A percentile compares a stretch with the other conserved stretches of the same genome.
These are phyloP conservation scores for Xeromyces bisporus DNA, from an alignment of 495 filamentous ascomycete species.

Conservation along the genomic window DNA sequence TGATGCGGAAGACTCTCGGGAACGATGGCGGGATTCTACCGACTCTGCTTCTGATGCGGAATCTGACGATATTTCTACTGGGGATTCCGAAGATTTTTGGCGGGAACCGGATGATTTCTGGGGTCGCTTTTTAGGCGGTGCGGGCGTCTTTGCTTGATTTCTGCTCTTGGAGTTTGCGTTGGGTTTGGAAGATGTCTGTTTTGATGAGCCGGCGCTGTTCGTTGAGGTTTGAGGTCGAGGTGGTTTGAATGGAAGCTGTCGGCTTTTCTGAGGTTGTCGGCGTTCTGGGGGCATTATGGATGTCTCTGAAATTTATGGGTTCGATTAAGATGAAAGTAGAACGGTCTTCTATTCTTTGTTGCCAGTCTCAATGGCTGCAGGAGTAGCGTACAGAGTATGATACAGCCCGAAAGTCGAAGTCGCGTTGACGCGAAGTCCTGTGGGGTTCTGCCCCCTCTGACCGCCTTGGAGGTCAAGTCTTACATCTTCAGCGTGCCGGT, in stretches of 20 bases:
- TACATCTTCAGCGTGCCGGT: no score
- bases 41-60: constrained; percentile 11
- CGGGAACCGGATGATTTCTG: constrained; percentile 4
- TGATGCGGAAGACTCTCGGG: constrained; percentile 10
- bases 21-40: constrained; percentile 3
- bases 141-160: constrained; percentile 8
- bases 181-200: no score
- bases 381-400: no score
- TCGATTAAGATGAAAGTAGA: no score
- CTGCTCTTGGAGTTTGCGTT: constrained; percentile 13
- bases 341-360: no score
- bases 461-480: no score
- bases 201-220: constrained; percentile 9
- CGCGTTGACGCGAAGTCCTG: no score
- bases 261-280: constrained; percentile 23
- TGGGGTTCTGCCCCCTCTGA: no score
- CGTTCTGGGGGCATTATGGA: constrained; percentile 27
- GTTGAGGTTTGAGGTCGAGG: constrained; percentile 21
- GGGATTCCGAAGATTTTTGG: constrained; percentile 3
- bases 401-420: no score
- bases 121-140: no score
- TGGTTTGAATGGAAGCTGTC: constrained; percentile 34
- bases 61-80: constrained; percentile 7
- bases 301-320: no score
- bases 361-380: no score